These are phyloP conservation scores for Penicillium daleae DNA, from an alignment of 495 filamentous ascomycete genomes.

Conservation along the genomic window DNA sequence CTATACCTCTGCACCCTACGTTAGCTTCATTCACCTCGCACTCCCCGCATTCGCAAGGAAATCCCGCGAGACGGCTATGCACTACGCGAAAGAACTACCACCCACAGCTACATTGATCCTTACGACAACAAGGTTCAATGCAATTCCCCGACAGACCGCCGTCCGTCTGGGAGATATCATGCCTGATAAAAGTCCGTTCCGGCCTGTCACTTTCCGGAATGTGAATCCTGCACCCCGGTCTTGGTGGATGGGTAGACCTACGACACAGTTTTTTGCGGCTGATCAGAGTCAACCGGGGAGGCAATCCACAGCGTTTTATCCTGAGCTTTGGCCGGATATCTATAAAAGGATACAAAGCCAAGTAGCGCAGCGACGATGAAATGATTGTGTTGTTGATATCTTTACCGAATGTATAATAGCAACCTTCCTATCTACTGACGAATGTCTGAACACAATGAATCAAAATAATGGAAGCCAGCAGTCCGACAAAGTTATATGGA, in stretches of 20 bases:
- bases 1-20: conserved; percentile 68
- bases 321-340: conserved; percentile 47
- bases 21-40: conserved; percentile 70
- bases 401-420: neutral
- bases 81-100: conserved; percentile 65
- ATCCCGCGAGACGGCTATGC: conserved; percentile 66
- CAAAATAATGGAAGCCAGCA: no score
- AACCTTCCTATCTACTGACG: neutral
- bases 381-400: neutral
- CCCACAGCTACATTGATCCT: conserved; percentile 66
- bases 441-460: no score
- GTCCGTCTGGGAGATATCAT: conserved; percentile 47
- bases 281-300: conserved; percentile 40
- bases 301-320: conserved; percentile 44
- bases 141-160: conserved; percentile 43
- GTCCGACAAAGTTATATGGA: no score
- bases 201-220: conserved; percentile 48
- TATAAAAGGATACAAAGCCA: conserved; percentile 42
- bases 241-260: conserved; percentile 38
- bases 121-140: conserved; percentile 67
- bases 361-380: neutral
- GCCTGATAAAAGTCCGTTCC: conserved; percentile 31
- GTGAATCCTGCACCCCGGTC: conserved; percentile 35
- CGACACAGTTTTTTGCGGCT: conserved; percentile 40
- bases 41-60: conserved; percentile 70